Evolutionary conservation across 352 stramenopile genomes (phyloP).

Genomic region (Pythium oligandrum): DNA sequence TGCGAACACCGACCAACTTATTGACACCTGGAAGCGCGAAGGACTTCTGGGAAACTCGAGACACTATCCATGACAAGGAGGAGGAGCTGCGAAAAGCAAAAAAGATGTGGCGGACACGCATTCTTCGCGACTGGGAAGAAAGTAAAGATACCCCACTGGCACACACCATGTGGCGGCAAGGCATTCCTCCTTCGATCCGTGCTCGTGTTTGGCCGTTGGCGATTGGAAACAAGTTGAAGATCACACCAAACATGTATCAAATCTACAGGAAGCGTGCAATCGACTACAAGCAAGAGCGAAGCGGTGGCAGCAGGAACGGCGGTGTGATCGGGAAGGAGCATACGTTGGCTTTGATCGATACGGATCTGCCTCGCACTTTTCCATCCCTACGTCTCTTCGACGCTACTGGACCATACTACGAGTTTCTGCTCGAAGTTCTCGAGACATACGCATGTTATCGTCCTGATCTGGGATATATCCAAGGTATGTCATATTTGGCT

Average conservation of each 20-base stretch:
- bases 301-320: slow-evolving; percentile 19
- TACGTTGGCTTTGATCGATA: slow-evolving; percentile 80
- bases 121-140: slow-evolving; percentile 74
- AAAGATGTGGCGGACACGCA: slow-evolving; percentile 76
- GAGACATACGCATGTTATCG: slow-evolving; percentile 86
- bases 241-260: slow-evolving; percentile 84
- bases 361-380: slow-evolving; percentile 83
- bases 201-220: slow-evolving; percentile 78
- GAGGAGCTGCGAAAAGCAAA: slow-evolving; percentile 78
- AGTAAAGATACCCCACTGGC: slow-evolving; percentile 68
- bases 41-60: slow-evolving; percentile 14
- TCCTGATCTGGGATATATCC: slow-evolving; percentile 85
- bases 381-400: slow-evolving; percentile 78
- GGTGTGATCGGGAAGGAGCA: slow-evolving; percentile 57
- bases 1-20: background rate
- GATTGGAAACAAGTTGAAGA: slow-evolving; percentile 82
- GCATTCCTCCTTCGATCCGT: slow-evolving; percentile 78
- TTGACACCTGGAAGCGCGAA: too few relatives aligned
- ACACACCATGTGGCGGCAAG: slow-evolving; percentile 75
- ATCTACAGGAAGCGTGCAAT: slow-evolving; percentile 67
- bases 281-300: slow-evolving; percentile 56
- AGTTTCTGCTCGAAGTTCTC: slow-evolving; percentile 73
- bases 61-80: slow-evolving; percentile 71
- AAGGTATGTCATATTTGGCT: slow-evolving; percentile 88
- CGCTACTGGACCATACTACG: slow-evolving; percentile 66